These are phyloP conservation scores for Fusarium proliferatum DNA, from an alignment of 2,329 filamentous ascomycete genomes.

Conservation along the genomic window DNA sequence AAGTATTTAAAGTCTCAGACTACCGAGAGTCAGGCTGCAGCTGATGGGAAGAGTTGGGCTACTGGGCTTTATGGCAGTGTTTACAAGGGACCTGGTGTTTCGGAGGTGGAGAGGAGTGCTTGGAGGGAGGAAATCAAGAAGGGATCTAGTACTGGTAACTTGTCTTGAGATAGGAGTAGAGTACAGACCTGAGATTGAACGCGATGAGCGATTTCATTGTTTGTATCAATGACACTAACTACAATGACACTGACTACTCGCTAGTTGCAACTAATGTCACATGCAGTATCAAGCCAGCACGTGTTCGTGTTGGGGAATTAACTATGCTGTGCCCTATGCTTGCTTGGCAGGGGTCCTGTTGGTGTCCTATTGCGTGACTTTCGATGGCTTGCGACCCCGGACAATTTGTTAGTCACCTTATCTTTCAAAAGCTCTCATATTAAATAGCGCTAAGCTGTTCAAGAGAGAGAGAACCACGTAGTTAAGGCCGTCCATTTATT, in stretches of 20 bases:
- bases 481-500: rapidly evolving
- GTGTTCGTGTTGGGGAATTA: not conserved
- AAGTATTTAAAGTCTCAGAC: constrained; percentile 10
- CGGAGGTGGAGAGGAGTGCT: constrained; percentile 61
- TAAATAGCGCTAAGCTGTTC: rapidly evolving
- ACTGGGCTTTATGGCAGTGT: constrained; percentile 68
- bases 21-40: constrained; percentile 52
- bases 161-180: constrained; percentile 29
- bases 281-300: not conserved
- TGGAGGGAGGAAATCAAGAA: constrained; percentile 57
- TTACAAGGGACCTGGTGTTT: constrained; percentile 69
- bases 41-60: constrained; percentile 64
- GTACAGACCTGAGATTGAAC: not conserved
- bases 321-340: not conserved
- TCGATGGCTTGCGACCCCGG: not conserved
- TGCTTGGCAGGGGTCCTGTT: not conserved
- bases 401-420: not conserved
- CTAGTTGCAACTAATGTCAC: not conserved
- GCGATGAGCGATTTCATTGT: not conserved
- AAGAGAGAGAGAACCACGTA: not conserved
- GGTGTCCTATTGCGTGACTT: not conserved
- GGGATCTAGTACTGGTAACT: constrained; percentile 50
- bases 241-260: not conserved
- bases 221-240: not conserved
- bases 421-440: not conserved